Evolutionary conservation across 495 filamentous ascomycete genomes (phyloP).

Genomic region (Chaetomium cochliodes): DNA sequence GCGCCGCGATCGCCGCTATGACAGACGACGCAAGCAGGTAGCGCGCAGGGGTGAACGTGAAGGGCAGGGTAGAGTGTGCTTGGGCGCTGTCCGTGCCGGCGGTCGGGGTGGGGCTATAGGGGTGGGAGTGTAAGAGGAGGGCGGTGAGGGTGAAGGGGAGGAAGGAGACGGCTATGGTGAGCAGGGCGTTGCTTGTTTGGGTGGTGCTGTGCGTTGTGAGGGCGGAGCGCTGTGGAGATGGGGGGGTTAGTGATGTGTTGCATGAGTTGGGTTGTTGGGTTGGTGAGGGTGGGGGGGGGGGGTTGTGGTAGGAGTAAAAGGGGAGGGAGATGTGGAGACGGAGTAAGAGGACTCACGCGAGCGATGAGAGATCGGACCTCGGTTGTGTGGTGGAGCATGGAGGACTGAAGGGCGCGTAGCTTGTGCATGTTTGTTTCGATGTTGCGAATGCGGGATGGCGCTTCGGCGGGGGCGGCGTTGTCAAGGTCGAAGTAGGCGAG

Average conservation of each 20-base stretch:
- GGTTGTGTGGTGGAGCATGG: not conserved
- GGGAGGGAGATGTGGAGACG: not conserved
- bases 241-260: not conserved
- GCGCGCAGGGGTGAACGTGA: not conserved
- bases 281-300: not conserved
- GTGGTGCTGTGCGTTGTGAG: not conserved
- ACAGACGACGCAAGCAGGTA: not conserved
- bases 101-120: too few relatives aligned
- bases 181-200: slow-evolving; percentile 5
- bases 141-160: slow-evolving; percentile 5
- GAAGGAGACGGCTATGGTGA: slow-evolving; percentile 1
- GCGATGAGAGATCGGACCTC: not conserved
- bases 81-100: too few relatives aligned
- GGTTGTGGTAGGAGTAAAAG: not conserved
- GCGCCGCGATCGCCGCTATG: not conserved
- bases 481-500: slow-evolving; percentile 24
- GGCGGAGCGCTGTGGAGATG: not conserved
- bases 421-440: slow-evolving; percentile 10
- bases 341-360: slow-evolving; percentile 2
- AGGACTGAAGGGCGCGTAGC: not conserved
- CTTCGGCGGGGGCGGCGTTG: not conserved
- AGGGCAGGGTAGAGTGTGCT: too few relatives aligned
- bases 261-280: not conserved
- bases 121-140: not conserved
- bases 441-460: slow-evolving; percentile 6